phyloP scores from a whole-genome alignment of 2,329 filamentous ascomycete species.

The Diplodia scrobiculata region DNA sequence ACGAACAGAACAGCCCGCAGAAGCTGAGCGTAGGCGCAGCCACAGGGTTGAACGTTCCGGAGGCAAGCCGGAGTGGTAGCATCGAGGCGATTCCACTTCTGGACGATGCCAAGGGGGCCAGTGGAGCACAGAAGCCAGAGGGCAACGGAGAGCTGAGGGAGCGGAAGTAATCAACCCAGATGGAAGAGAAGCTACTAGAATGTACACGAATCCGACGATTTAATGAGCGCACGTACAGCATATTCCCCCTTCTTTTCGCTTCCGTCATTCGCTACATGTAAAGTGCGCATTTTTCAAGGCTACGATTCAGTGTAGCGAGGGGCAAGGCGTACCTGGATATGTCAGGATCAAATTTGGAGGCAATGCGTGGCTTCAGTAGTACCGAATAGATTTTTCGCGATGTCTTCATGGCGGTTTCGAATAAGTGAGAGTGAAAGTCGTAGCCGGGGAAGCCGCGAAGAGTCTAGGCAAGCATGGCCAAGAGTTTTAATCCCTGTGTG shows the following conservation, averaged over 20 bases:
- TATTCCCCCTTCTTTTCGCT: not conserved
- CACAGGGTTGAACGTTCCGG: conserved; percentile 20
- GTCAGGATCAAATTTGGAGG: not conserved
- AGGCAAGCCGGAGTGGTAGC: conserved; percentile 33
- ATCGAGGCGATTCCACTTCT: conserved; percentile 63
- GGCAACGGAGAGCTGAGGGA: conserved; percentile 27
- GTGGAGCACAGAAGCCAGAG: conserved; percentile 27
- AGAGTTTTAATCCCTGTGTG: conserved; percentile 12
- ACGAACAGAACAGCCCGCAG: conserved; percentile 19
- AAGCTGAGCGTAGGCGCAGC: conserved; percentile 23
- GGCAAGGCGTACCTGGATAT: conserved; percentile 5
- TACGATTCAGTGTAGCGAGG: conserved; percentile 5
- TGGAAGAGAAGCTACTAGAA: not conserved
- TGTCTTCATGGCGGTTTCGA: not conserved
- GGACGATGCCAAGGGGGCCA: conserved; percentile 48
- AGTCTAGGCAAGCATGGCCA: not conserved
- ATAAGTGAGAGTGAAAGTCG: not conserved
- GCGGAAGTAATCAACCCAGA: conserved; percentile 22
- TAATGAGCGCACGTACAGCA: conserved; percentile 14
- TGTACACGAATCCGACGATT: not conserved
- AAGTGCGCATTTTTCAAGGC: not conserved
- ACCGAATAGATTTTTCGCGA: not conserved
- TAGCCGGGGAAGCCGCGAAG: not conserved
- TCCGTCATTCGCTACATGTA: not conserved
- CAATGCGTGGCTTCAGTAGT: not conserved